Evolutionary conservation across 352 stramenopile species (phyloP).

Genomic region (Thraustochytrium striatum): DNA sequence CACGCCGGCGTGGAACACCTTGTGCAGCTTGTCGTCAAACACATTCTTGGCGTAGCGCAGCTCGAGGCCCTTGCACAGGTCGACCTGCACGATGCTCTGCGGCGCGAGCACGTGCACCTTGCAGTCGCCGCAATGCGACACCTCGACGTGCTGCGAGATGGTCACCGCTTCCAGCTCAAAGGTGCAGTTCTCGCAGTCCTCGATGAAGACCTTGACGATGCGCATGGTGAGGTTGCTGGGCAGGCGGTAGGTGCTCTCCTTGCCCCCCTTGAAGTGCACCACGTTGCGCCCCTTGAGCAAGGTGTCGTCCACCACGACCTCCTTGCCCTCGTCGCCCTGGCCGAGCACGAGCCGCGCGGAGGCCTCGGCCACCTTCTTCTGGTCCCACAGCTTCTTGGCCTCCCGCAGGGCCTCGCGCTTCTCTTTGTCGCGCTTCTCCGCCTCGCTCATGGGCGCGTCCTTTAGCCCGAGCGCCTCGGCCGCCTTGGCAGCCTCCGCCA

Average conservation of each 20-base stretch:
- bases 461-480: conserved; percentile 45
- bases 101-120: conserved; percentile 52
- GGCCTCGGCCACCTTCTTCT: conserved; percentile 49
- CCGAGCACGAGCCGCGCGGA: conserved; percentile 15
- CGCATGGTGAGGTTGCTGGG: neutral
- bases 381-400: conserved; percentile 50
- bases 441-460: conserved; percentile 41
- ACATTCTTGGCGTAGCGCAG: conserved; percentile 50
- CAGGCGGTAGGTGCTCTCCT: conserved; percentile 28
- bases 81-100: conserved; percentile 65
- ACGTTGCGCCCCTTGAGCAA: neutral
- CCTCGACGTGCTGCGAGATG: conserved; percentile 52
- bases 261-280: conserved; percentile 38
- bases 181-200: conserved; percentile 45
- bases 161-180: conserved; percentile 34
- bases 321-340: neutral
- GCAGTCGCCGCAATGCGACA: conserved; percentile 24
- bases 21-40: conserved; percentile 62
- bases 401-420: conserved; percentile 45
- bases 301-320: too few relatives aligned
- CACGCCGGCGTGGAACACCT: conserved; percentile 67
- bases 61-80: conserved; percentile 64
- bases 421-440: conserved; percentile 43
- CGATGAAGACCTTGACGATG: conserved; percentile 54
- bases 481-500: neutral